These are phyloP conservation scores for Solanum hybrid DNA, from an alignment of 305 asterid genomes.

Conservation along the genomic window DNA sequence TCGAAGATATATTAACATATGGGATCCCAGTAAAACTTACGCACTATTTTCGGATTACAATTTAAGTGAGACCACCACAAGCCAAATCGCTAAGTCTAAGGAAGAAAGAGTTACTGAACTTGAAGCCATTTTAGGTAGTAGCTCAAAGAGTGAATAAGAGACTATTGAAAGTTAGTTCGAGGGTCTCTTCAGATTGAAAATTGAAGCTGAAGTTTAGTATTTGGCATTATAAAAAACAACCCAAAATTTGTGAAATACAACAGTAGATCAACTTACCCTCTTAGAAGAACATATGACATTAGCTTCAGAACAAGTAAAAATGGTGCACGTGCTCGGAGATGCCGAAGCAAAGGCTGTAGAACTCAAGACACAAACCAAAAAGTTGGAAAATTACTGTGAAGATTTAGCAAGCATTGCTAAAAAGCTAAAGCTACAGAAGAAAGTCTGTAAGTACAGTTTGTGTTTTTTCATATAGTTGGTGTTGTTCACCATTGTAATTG, in stretches of 20 bases:
- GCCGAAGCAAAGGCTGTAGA: conserved; percentile 37
- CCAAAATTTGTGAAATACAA: conserved; percentile 32
- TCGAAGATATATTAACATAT: too few relatives aligned
- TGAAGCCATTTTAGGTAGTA: conserved; percentile 11
- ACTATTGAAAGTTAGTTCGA: conserved; percentile 33
- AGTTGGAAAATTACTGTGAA: conserved; percentile 35
- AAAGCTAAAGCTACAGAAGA: conserved; percentile 33
- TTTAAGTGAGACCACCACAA: too few relatives aligned
- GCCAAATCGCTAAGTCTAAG: not conserved
- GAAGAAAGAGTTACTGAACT: conserved; percentile 21
- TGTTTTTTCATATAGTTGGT: conserved; percentile 45
- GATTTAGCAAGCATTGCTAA: conserved; percentile 34
- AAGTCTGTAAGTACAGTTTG: conserved; percentile 39
- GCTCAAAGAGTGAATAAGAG: conserved; percentile 17
- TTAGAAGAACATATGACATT: conserved; percentile 40
- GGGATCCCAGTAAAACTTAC: too few relatives aligned
- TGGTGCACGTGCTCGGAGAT: conserved; percentile 41
- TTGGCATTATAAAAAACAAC: conserved; percentile 31
- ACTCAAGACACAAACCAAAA: conserved; percentile 36
- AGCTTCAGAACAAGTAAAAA: conserved; percentile 37
- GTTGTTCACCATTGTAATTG: conserved; percentile 23
- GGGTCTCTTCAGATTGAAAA: conserved; percentile 39
- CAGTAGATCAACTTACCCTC: conserved; percentile 36
- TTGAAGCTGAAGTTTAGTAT: conserved; percentile 66
- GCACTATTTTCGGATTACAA: too few relatives aligned